phyloP scores from a whole-genome alignment of 257 asterid genomes.

The Capsicum baccatum region DNA sequence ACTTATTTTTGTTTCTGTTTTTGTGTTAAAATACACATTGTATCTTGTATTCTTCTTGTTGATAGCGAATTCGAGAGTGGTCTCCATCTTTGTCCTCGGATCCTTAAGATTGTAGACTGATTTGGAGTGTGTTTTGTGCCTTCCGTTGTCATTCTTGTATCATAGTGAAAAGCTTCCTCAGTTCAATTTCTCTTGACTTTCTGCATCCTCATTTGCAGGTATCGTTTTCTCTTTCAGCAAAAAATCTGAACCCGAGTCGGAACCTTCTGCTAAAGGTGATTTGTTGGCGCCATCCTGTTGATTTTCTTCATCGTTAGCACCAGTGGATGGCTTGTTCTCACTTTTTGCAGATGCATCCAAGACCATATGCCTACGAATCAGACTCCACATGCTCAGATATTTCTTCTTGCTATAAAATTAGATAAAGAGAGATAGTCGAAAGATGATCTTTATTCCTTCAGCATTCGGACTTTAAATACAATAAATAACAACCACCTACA shows the following conservation, averaged over 20 bases:
- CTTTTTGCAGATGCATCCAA: slow-evolving; percentile 37
- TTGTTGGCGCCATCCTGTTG: slow-evolving; percentile 36
- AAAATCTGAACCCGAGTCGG: slow-evolving; percentile 27
- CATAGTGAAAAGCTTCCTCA: slow-evolving; percentile 69
- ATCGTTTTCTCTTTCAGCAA: slow-evolving; percentile 39
- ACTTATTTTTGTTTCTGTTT: too few species aligned
- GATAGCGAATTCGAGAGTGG: too few species aligned
- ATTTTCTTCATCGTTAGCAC: slow-evolving; percentile 31
- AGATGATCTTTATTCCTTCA: too few species aligned
- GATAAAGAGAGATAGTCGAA: too few species aligned
- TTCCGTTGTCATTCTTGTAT: too few species aligned
- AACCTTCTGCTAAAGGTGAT: slow-evolving; percentile 33
- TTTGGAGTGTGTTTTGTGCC: too few species aligned
- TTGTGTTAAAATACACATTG: too few species aligned
- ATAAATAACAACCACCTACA: too few species aligned
- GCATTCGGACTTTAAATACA: too few species aligned
- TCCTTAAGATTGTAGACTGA: too few species aligned
- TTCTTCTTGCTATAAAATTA: slow-evolving; percentile 24
- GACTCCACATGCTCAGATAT: slow-evolving; percentile 50
- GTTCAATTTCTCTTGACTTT: slow-evolving; percentile 59
- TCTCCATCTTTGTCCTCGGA: too few species aligned
- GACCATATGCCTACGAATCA: slow-evolving; percentile 47
- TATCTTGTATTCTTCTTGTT: too few species aligned
- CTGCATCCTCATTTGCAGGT: slow-evolving; percentile 42
- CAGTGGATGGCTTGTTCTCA: slow-evolving; percentile 23